Evolutionary conservation across 2,329 filamentous ascomycete species (phyloP).

Genomic region (Aspergillus floridensis): DNA sequence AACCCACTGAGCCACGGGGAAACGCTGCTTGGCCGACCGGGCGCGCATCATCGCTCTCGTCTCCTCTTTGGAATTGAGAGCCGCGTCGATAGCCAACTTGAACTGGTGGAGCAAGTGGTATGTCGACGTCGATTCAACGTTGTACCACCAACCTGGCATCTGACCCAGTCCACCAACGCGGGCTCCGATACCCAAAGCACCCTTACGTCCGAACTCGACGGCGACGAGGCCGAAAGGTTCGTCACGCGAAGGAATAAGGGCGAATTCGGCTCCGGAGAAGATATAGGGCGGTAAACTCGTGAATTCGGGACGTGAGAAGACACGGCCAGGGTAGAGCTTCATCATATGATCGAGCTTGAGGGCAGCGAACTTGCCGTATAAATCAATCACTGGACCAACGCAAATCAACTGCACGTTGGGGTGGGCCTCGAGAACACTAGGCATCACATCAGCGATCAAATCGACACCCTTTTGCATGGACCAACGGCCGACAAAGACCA

Average conservation of each 20-base stretch:
- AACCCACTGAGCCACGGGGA: constrained; percentile 66
- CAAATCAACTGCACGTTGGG: constrained; percentile 60
- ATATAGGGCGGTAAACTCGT: constrained; percentile 64
- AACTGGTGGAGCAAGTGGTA: constrained; percentile 63
- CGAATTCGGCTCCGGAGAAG: constrained; percentile 66
- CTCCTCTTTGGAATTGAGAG: constrained; percentile 55
- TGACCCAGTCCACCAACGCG: constrained; percentile 65
- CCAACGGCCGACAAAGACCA: constrained; percentile 68
- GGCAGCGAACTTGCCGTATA: constrained; percentile 65
- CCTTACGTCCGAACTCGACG: constrained; percentile 66
- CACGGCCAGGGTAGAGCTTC: constrained; percentile 61
- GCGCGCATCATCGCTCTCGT: constrained; percentile 62
- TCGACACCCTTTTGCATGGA: constrained; percentile 67
- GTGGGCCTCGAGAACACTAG: constrained; percentile 60
- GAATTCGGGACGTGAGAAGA: constrained; percentile 65
- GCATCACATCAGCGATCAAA: constrained; percentile 66
- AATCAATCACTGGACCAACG: constrained; percentile 63
- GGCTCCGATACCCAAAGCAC: constrained; percentile 63
- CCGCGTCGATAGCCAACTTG: constrained; percentile 59
- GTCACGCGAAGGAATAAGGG: constrained; percentile 65
- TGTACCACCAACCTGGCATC: constrained; percentile 70
- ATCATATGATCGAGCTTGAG: constrained; percentile 62
- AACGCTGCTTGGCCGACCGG: constrained; percentile 61
- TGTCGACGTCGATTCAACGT: constrained; percentile 62
- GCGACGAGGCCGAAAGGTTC: constrained; percentile 67